phyloP scores from a whole-genome alignment of 768 basidiomycete species.

The Rhizopogon roseolus region DNA sequence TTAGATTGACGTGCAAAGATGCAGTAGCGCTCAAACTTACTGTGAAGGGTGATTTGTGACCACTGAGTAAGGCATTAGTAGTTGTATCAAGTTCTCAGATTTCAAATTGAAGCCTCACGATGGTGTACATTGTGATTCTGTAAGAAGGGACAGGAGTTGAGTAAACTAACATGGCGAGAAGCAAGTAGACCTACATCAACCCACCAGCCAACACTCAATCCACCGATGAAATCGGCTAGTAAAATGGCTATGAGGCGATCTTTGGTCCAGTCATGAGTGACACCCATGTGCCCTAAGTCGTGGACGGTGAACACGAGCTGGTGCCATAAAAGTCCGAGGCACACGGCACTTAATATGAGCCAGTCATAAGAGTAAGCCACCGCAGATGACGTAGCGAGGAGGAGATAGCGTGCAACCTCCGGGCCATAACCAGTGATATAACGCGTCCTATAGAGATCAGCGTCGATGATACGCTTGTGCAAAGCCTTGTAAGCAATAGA shows the following conservation, averaged over 20 bases:
- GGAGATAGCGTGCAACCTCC: slow-evolving; percentile 73
- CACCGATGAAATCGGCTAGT: slow-evolving; percentile 85
- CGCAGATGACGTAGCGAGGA: slow-evolving; percentile 56
- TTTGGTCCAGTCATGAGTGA: slow-evolving; percentile 79
- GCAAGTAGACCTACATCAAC: slow-evolving; percentile 70
- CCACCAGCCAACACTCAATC: slow-evolving; percentile 98
- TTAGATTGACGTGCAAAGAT: neutral
- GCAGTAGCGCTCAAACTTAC: slow-evolving; percentile 36
- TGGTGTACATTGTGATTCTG: slow-evolving; percentile 97
- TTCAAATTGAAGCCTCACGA: slow-evolving; percentile 47
- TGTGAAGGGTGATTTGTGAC: slow-evolving; percentile 98
- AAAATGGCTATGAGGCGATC: slow-evolving; percentile 79
- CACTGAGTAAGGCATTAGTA: slow-evolving; percentile 41
- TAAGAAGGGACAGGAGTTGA: neutral
- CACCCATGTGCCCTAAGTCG: slow-evolving; percentile 92
- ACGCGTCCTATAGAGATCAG: slow-evolving; percentile 82
- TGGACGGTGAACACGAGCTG: slow-evolving; percentile 91
- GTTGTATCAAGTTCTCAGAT: slow-evolving; percentile 1
- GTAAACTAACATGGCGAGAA: slow-evolving; percentile 5
- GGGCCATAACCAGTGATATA: slow-evolving; percentile 87
- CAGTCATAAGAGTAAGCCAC: slow-evolving; percentile 59
- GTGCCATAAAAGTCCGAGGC: slow-evolving; percentile 90
- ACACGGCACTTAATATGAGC: slow-evolving; percentile 71
- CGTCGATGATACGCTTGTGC: slow-evolving; percentile 65
- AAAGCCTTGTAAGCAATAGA: slow-evolving; percentile 78